Evolutionary conservation across 495 filamentous ascomycete genomes (phyloP), one percentile per base, ranked within the genome.

Genomic region (Penicillium turbatum): DNA sequence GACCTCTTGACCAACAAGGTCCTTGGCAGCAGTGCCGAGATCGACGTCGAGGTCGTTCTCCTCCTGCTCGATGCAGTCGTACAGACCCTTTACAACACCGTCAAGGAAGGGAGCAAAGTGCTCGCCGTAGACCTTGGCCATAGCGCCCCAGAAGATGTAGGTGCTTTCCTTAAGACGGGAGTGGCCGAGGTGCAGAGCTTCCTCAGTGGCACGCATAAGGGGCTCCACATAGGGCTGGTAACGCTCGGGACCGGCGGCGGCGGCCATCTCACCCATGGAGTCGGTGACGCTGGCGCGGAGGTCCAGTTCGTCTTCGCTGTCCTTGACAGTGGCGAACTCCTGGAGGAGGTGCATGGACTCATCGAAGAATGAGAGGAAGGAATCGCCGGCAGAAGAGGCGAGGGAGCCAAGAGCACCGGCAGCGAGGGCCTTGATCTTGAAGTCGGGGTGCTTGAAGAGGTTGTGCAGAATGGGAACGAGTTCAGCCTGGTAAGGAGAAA

Each of bases 61-160:
- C 44, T 96, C 90, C 56, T 95, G 89, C 65, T 95, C 85, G 16
- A 98, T 76, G 65, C 88, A 86, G 27, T 88, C 83, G 55, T 92
- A 86, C 4, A 98, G 79, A 40, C 87, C 90, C 62, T 90, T 86
- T 60, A 95, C 85, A 44, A 91, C 91, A 44, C 87, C 90, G 5
- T 83, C 79, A 6, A 98, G 82, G 78, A 95, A 96, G 12, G 87
- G 85, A 40, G 83, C 79, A 66, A 98, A 96, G 32, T 95, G 84
- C 65, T 90, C 90, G 59, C 85, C 82, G 67, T 98, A 98, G 7
- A 98, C 90, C 72, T 92, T 95, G 44, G 93, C 86, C 70, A 98
- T 85, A 21, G 85, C 88, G 60, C 89, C 89, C 91, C 93, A 98
- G 55, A 98, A 82, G 57, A 97, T 90, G 72, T 95, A 98, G 65